Percentiles rank a stretch among this genome's conserved stretches.
phyloP scores from a whole-genome alignment of 2,329 filamentous ascomycete species.

The Pseudopithomyces maydicus region DNA sequence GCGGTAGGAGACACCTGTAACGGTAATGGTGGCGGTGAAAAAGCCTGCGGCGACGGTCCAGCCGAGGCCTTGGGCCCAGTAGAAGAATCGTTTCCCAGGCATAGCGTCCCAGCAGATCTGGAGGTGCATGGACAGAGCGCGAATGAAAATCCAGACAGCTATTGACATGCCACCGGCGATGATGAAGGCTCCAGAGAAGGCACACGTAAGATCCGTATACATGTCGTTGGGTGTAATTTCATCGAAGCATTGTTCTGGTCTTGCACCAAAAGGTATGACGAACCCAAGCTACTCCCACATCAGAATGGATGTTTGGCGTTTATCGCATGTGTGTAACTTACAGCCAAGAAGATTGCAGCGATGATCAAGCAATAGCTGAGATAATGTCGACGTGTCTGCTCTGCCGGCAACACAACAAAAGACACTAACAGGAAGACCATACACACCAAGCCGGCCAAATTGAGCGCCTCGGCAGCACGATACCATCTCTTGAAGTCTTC shows the following conservation, averaged over 20 bases:
- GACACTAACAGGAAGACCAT: constrained; percentile 79
- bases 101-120: constrained; percentile 98
- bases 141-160: constrained; percentile 88
- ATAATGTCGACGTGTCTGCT: constrained; percentile 92
- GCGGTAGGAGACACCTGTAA: constrained; percentile 92
- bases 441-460: constrained; percentile 72
- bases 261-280: constrained; percentile 80
- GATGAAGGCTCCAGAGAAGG: constrained; percentile 84
- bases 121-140: constrained; percentile 88
- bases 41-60: constrained; percentile 84
- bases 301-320: not conserved
- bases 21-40: constrained; percentile 74
- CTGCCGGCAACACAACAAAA: constrained; percentile 79
- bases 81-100: constrained; percentile 88
- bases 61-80: constrained; percentile 76
- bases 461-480: constrained; percentile 78
- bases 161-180: constrained; percentile 84
- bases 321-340: constrained; percentile 53
- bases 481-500: constrained; percentile 62
- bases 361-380: constrained; percentile 84
- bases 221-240: constrained; percentile 93
- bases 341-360: constrained; percentile 78
- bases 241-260: constrained; percentile 83
- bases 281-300: constrained; percentile 73
- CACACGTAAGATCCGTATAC: constrained; percentile 79